These are phyloP conservation scores for Eucalyptus pauciflora DNA, from an alignment of 345 rosid genomes.

Conservation along the genomic window DNA sequence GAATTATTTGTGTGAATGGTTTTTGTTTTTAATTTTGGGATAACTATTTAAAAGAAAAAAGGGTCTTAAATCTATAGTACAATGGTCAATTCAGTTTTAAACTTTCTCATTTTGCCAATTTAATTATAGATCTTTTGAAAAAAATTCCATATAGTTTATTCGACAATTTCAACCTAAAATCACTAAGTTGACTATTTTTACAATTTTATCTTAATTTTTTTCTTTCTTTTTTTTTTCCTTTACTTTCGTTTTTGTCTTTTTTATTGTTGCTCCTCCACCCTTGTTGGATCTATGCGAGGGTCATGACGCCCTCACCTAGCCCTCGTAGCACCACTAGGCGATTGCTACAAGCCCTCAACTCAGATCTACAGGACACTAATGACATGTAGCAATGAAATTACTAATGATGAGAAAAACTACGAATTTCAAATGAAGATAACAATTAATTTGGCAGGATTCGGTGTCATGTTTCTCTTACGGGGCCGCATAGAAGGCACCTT, in stretches of 20 bases:
- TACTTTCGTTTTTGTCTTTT: not conserved
- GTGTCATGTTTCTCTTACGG: not conserved
- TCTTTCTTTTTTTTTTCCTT: rapidly evolving
- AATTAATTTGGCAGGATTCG: not conserved
- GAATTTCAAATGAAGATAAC: not conserved
- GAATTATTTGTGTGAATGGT: not conserved
- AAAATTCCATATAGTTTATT: rapidly evolving
- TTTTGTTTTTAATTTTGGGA: not conserved
- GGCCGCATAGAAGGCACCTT: not conserved
- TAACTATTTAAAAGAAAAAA: too few species aligned
- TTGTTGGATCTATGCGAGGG: not conserved
- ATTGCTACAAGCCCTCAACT: not conserved
- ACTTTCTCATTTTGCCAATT: not conserved
- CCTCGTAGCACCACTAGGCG: rapidly evolving
- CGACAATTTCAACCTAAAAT: not conserved
- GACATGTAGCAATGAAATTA: not conserved
- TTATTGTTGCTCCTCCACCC: not conserved
- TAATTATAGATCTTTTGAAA: not conserved
- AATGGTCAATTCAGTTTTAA: rapidly evolving
- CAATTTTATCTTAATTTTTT: not conserved
- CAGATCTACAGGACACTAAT: not conserved
- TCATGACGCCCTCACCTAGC: not conserved
- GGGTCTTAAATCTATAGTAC: rapidly evolving
- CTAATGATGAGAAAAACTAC: not conserved
- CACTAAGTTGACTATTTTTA: not conserved